A percentile compares a stretch with the other conserved stretches of the same genome.
Conservation (phyloP, 2,329 filamentous ascomycete species). For the Colletotrichum horii region DNA sequence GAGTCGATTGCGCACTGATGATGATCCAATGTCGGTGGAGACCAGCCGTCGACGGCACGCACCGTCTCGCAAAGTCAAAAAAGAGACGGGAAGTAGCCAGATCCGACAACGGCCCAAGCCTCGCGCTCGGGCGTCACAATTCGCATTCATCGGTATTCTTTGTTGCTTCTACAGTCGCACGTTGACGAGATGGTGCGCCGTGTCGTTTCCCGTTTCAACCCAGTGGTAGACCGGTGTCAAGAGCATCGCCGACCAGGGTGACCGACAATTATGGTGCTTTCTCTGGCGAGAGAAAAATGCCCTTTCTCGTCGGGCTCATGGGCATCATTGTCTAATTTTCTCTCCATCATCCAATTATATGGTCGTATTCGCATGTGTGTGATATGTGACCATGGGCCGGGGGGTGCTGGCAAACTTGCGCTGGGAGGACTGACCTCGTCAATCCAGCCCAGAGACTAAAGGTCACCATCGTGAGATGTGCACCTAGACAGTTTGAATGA, state of each 20-base stretch:
- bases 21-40: conserved; percentile 12
- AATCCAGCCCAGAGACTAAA: not conserved
- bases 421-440: not conserved
- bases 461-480: not conserved
- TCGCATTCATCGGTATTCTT: not conserved
- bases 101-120: conserved; percentile 10
- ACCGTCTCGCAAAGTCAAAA: conserved; percentile 20
- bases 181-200: not conserved
- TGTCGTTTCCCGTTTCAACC: not conserved
- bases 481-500: not conserved
- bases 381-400: not conserved
- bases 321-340: not conserved
- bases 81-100: conserved; percentile 9
- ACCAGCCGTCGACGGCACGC: conserved; percentile 16
- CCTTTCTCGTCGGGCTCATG: not conserved
- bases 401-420: not conserved
- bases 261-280: not conserved
- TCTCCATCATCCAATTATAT: not conserved
- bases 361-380: not conserved
- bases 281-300: not conserved
- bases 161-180: not conserved
- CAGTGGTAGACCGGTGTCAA: not conserved
- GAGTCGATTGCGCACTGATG: conserved; percentile 8
- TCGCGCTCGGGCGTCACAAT: not conserved
- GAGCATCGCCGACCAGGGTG: not conserved